Evolutionary conservation across 2,329 filamentous ascomycete genomes (phyloP), one percentile per base, ranked within the genome.

Genomic region (Monilinia vaccinii-corymbosi): DNA sequence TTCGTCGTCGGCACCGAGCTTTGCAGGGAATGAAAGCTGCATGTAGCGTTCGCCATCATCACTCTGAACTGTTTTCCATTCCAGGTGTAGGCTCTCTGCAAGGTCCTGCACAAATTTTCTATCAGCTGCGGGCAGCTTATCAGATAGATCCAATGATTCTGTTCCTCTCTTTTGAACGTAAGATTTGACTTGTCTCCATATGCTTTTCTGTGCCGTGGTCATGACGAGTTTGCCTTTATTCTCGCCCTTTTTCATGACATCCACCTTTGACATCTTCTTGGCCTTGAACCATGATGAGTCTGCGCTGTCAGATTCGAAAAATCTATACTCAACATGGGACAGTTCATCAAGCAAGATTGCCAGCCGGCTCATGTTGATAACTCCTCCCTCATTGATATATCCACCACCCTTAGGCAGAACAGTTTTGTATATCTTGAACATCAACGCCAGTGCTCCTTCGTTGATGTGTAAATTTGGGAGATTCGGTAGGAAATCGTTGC

Each of bases 401-500:
- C 94, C 94, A 60, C 90, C 89, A 69, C 91, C 87, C 71, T 87
- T 85, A 9, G 92, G 92, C 62, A 99, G 78, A 42, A 96, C 85
- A 51, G 87, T 81, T 75, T 97, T 97, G 80, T 99, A 99, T 62
- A 96, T 85, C 71, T 88, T 88, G 74, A 99, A 99, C 94, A 99
- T 99, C 71, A 94, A 87, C 28, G 93, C 90, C 74, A 99, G 78
- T 25, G 95, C 94, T 65, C 94, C 95, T 75, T 99, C 95, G 74
- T 99, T 99, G 75, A 99, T 99, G 75, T 99, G 94, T 65, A 99
- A 77, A 71, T 95, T 90, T 6, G 95, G 95, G 61, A 99, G 80
- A 75, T 99, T 97, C 3, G 94, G 94, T 73, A 99, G 81, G 77
- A 99, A 99, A 81, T 99, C 94, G 75, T 99, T 99, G 72, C 94